Conservation (phyloP, 2,329 filamentous ascomycete species). For the Lecanosticta acicola region DNA sequence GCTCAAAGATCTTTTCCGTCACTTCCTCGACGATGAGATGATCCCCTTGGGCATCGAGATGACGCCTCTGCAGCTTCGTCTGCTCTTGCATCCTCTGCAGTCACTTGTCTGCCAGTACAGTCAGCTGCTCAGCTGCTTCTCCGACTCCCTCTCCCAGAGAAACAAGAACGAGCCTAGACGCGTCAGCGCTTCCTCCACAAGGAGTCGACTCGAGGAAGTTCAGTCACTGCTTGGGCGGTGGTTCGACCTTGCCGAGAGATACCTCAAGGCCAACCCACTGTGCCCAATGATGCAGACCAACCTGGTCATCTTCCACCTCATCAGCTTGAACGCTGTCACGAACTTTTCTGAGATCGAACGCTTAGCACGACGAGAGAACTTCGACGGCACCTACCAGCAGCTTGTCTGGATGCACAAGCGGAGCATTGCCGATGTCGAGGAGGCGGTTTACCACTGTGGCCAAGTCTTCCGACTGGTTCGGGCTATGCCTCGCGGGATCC, state of each 20-base stretch:
- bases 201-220: constrained; percentile 57
- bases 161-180: constrained; percentile 40
- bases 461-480: constrained; percentile 60
- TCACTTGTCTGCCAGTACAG: constrained; percentile 58
- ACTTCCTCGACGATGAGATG: constrained; percentile 61
- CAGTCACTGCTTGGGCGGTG: constrained; percentile 60
- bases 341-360: constrained; percentile 63
- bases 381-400: constrained; percentile 53
- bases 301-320: constrained; percentile 64
- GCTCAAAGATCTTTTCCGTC: constrained; percentile 60
- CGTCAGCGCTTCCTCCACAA: constrained; percentile 56
- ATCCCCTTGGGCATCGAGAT: constrained; percentile 47
- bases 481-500: constrained; percentile 54
- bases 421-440: constrained; percentile 58
- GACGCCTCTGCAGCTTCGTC: constrained; percentile 56
- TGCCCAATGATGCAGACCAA: constrained; percentile 60
- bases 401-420: constrained; percentile 53
- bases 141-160: constrained; percentile 47
- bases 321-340: constrained; percentile 63
- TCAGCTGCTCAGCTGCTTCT: constrained; percentile 61
- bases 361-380: constrained; percentile 56
- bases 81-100: constrained; percentile 64
- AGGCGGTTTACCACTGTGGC: constrained; percentile 62
- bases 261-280: constrained; percentile 50
- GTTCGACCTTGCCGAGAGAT: constrained; percentile 58